Base-by-base conservation (phyloP, 2,329 filamentous ascomycete species). In the Zasmidium citrigriseum region DNA sequence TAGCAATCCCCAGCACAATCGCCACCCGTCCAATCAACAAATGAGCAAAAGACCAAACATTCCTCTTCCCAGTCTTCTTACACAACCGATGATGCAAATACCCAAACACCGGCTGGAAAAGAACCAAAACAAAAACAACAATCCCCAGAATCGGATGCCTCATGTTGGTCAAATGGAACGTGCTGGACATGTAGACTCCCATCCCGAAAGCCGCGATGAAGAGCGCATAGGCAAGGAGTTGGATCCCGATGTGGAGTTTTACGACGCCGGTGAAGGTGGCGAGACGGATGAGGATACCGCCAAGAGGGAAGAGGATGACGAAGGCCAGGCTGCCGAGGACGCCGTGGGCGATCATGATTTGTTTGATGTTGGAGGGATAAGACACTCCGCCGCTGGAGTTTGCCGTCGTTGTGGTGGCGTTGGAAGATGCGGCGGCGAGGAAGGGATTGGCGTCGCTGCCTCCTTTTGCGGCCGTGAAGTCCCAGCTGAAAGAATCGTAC, bases 21-120 rank as follows among this genome's bases (percentile, higher is more conserved):
- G 80, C 73, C 18, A 65, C 55, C 16, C 70, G 66, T 24, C 70
- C 70, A 12, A 69, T 54, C 20, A 59, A 58, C n/a, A 71, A 47
- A 56, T 72, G 70, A 2, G 70, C 68, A 57, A 78, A 75, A 0
- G 80, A 81, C 68, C 78, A 81, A 4, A 76, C 62, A 1, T 78
- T 80, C 29, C 80, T 78, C 12, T 68, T 68, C 38, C 54, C 49
- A 16, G 49, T 50, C 55, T 61, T 64, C 58, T 64, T 63, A 73
- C 79, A 85, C 46, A 79, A 66, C 2, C 71, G 58, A 64, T 86
- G 83, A 62, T 86, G 83, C 4, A 83, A 58, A n/a, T 77, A 68
- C 7, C 83, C 83, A 47, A 83, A 73, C 1, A 78, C 68, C 0
- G 83, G 83, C 58, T 84, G 82, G 61, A 87, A 81, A 5, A 86